phyloP scores from a whole-genome alignment of 345 rosid species.

The Eucalyptus cloeziana region DNA sequence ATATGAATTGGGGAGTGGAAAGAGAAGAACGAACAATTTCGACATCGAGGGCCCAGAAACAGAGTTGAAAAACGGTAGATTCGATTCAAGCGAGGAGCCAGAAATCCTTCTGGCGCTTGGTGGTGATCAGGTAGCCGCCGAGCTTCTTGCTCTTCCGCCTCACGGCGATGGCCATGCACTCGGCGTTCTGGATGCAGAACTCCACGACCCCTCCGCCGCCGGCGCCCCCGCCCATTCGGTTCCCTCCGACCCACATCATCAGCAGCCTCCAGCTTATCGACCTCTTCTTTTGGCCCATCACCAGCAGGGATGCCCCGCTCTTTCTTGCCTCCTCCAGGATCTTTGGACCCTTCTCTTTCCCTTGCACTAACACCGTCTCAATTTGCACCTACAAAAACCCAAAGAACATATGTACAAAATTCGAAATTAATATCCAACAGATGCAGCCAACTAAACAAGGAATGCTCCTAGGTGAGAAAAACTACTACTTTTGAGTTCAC shows the following conservation, averaged over 20 bases:
- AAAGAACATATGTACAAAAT: not conserved
- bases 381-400: constrained; percentile 34
- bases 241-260: constrained; percentile 62
- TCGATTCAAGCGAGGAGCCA: constrained; percentile 71
- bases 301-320: constrained; percentile 47
- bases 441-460: not conserved
- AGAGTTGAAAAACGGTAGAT: not conserved
- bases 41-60: not conserved
- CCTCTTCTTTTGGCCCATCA: constrained; percentile 65
- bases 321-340: constrained; percentile 78
- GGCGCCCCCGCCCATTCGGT: not conserved
- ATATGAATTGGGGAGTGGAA: not conserved
- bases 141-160: constrained; percentile 67
- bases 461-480: not conserved
- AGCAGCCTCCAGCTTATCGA: constrained; percentile 74
- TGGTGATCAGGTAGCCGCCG: constrained; percentile 90
- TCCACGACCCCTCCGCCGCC: constrained; percentile 47
- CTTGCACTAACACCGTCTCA: constrained; percentile 56
- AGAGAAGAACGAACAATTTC: not conserved
- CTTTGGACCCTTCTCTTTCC: constrained; percentile 68
- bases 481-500: not conserved
- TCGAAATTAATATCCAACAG: not conserved
- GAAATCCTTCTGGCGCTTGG: constrained; percentile 91
- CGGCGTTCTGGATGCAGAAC: constrained; percentile 75
- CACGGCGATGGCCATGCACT: constrained; percentile 87